A percentile compares a stretch with the other conserved stretches of the same genome.
Conservation (phyloP, 2,329 filamentous ascomycete genomes). For the Cladophialophora chaetospira region DNA sequence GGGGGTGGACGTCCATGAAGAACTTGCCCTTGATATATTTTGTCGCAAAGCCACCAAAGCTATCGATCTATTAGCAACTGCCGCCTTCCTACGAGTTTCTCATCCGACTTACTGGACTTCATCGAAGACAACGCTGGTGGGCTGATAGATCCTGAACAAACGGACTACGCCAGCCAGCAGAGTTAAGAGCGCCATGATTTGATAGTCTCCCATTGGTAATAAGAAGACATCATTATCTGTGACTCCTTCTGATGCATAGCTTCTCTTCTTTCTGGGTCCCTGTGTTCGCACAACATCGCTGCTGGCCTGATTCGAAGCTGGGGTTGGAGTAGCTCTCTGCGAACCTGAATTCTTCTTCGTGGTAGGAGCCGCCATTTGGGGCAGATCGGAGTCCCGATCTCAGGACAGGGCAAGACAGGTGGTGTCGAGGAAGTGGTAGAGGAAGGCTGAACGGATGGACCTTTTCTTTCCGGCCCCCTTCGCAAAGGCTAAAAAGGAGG, state of each 20-base stretch:
- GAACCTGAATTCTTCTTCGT: slow-evolving; percentile 15
- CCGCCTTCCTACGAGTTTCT: background rate
- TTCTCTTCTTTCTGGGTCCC: slow-evolving; percentile 38
- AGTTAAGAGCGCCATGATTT: slow-evolving; percentile 71
- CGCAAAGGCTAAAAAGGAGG: background rate
- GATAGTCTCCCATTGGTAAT: slow-evolving; percentile 80
- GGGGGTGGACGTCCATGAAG: slow-evolving; percentile 99
- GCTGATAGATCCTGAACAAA: slow-evolving; percentile 94
- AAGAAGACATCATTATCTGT: slow-evolving; percentile 89
- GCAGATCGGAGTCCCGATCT: background rate
- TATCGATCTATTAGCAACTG: slow-evolving; percentile 43
- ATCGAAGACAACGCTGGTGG: slow-evolving; percentile 95
- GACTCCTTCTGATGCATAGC: slow-evolving; percentile 57
- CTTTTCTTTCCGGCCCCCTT: slow-evolving; percentile 5
- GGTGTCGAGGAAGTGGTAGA: background rate
- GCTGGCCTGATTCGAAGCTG: slow-evolving; percentile 32
- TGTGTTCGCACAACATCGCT: slow-evolving; percentile 5
- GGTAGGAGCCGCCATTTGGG: slow-evolving; percentile 18
- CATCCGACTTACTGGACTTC: slow-evolving; percentile 88
- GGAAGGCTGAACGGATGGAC: slow-evolving; percentile 5
- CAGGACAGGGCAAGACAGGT: background rate
- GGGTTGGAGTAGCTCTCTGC: slow-evolving; percentile 9
- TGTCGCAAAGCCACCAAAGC: slow-evolving; percentile 95
- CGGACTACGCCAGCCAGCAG: slow-evolving; percentile 76
- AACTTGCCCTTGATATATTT: slow-evolving; percentile 99